Conservation (phyloP, 129 eudicot genomes). For the Apium graveolens region DNA sequence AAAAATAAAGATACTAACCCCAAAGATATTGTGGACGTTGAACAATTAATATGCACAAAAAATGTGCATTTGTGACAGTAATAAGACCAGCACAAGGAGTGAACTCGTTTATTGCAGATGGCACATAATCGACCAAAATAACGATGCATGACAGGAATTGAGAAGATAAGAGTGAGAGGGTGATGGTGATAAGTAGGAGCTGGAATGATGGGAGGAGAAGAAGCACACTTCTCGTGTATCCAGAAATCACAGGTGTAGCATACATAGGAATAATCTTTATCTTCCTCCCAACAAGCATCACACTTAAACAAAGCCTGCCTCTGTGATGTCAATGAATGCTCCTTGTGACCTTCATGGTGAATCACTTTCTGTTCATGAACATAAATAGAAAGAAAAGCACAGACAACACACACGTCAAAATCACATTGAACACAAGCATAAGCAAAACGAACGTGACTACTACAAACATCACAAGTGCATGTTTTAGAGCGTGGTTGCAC, state of each 20-base stretch:
- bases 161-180: not conserved
- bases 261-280: not conserved
- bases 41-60: not conserved
- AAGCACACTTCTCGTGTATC: no score
- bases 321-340: not conserved
- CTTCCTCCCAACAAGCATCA: not conserved
- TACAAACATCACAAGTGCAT: not conserved
- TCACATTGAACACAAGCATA: not conserved
- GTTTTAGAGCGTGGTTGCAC: not conserved
- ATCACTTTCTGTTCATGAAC: not conserved
- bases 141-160: not conserved
- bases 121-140: not conserved
- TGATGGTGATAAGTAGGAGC: no score
- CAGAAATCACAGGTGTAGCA: not conserved
- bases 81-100: not conserved
- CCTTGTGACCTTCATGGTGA: not conserved
- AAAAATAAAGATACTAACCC: not conserved
- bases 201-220: no score
- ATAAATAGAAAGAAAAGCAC: not conserved
- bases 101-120: not conserved
- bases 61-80: not conserved
- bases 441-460: not conserved
- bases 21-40: not conserved
- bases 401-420: not conserved
- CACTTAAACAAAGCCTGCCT: not conserved